Base-by-base conservation (phyloP, 768 basidiomycete genomes). In the Phlegmacium glaucopus region DNA sequence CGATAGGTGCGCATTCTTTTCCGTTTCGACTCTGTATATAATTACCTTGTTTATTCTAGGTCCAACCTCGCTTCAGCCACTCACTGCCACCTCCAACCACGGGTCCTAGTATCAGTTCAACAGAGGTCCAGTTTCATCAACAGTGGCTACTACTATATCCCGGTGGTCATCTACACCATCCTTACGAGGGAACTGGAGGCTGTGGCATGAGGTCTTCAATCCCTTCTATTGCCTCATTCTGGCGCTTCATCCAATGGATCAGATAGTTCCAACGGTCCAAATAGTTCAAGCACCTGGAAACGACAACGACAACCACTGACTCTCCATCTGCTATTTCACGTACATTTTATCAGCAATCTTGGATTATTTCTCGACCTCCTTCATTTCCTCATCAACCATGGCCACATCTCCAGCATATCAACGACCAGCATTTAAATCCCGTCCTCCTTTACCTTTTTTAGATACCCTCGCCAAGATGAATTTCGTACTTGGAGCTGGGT, bases 401-500 rank as follows among this genome's bases (percentile, higher is more conserved):
- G 29, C 4, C 42, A 39, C 32, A 11, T 65, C 63, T 25, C 71
- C 75, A 32, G 76, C 76, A 4, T 59, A 72, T 53, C 69, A 72
- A 50, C 69, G 72, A 39, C 79, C 75, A 18, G 77, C 78, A 3
- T 77, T 80, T 54, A 54, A 63, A 27, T 49, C 70, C 12, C 71
- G 76, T 8, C 79, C 79, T 30, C 77, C 76, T 27, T 54, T 80
- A n/a, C 79, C 79, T 1, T 76, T 75, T 0, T 60, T 80, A 9
- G 59, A 72, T 55, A 72, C 72, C 1, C 69, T 80, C n/a, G 71
- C 76, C 10, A 63, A 69, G 38, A 76, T 76, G 72, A 76, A 74
- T 51, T 50, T 78, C n/a, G n/a, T n/a, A n/a, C n/a, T n/a, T 16
- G 67, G 70, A 22, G 22, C 22, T 16, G 67, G 71, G 1, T 56